Conservation (phyloP, 1,139 yeast genomes). For the Meyerozyma elateridarum region DNA sequence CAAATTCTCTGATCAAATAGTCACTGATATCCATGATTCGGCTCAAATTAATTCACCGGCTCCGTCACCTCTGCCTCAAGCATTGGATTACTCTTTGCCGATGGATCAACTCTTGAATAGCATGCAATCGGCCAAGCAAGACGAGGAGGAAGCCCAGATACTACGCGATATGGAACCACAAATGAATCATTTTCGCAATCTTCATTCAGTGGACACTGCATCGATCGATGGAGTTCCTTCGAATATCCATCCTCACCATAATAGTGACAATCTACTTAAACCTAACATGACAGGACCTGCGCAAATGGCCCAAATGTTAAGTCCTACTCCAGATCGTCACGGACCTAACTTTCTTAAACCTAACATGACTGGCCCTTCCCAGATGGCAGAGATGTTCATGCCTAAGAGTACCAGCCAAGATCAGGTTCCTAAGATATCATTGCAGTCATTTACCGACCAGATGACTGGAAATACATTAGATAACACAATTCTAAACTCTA, state of each 20-base stretch:
- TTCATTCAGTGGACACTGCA: slow-evolving; percentile 59
- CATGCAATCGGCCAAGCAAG: slow-evolving; percentile 31
- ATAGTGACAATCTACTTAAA: slow-evolving; percentile 26
- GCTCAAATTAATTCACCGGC: slow-evolving; percentile 20
- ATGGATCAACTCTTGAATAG: slow-evolving; percentile 61
- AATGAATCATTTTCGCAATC: slow-evolving; percentile 59
- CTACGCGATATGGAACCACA: slow-evolving; percentile 65
- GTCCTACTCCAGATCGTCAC: slow-evolving; percentile 21
- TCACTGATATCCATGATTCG: slow-evolving; percentile 37
- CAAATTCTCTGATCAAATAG: slow-evolving; percentile 64
- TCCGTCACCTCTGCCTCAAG: slow-evolving; percentile 21
- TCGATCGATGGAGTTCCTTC: slow-evolving; percentile 55
- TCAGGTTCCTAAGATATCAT: slow-evolving; percentile 26
- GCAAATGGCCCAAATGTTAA: slow-evolving; percentile 30
- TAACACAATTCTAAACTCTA: slow-evolving; percentile 32
- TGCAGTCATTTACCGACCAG: slow-evolving; percentile 41
- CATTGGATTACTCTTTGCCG: slow-evolving; percentile 58
- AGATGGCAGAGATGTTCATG: slow-evolving; percentile 17
- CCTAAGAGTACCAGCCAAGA: slow-evolving; percentile 9
- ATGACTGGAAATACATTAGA: slow-evolving; percentile 41
- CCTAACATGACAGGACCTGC: slow-evolving; percentile 58
- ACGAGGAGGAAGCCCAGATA: slow-evolving; percentile 55
- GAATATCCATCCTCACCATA: slow-evolving; percentile 33
- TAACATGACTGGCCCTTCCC: slow-evolving; percentile 26
- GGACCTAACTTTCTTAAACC: slow-evolving; percentile 15